These are phyloP conservation scores for Haplographium delicatum DNA, from an alignment of 495 filamentous ascomycete genomes.

Conservation along the genomic window DNA sequence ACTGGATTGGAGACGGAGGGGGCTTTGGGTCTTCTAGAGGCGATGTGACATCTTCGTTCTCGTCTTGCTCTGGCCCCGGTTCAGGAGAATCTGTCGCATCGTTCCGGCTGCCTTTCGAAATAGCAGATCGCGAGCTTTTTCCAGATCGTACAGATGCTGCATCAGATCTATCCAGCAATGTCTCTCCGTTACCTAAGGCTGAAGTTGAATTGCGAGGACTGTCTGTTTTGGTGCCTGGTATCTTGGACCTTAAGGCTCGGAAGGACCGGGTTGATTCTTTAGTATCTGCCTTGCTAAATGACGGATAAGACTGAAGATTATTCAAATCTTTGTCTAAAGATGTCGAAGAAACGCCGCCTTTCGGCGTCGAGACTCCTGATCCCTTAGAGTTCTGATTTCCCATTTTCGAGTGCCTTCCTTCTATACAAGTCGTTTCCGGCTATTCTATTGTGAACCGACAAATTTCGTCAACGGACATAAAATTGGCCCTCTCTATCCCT, in stretches of 20 bases:
- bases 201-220: constrained; percentile 74
- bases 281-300: constrained; percentile 90
- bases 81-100: constrained; percentile 16
- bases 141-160: constrained; percentile 65
- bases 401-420: constrained; percentile 45
- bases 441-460: neutral
- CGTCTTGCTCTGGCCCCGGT: constrained; percentile 6
- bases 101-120: constrained; percentile 28
- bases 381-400: constrained; percentile 87
- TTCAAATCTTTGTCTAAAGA: constrained; percentile 16
- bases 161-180: constrained; percentile 60
- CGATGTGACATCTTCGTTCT: constrained; percentile 12
- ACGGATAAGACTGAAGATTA: constrained; percentile 73
- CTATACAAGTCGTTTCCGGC: neutral
- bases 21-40: constrained; percentile 49
- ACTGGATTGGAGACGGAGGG: constrained; percentile 86
- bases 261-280: constrained; percentile 90
- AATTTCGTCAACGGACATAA: neutral
- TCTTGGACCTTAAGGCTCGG: constrained; percentile 61
- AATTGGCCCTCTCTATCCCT: too few relatives aligned
- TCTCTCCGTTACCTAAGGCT: constrained; percentile 54
- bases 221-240: constrained; percentile 56
- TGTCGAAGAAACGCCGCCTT: constrained; percentile 31
- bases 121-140: constrained; percentile 46
- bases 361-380: constrained; percentile 25